phyloP scores from a whole-genome alignment of 371 early-diverging fungal species.

The Blyttiomyces sp. region DNA sequence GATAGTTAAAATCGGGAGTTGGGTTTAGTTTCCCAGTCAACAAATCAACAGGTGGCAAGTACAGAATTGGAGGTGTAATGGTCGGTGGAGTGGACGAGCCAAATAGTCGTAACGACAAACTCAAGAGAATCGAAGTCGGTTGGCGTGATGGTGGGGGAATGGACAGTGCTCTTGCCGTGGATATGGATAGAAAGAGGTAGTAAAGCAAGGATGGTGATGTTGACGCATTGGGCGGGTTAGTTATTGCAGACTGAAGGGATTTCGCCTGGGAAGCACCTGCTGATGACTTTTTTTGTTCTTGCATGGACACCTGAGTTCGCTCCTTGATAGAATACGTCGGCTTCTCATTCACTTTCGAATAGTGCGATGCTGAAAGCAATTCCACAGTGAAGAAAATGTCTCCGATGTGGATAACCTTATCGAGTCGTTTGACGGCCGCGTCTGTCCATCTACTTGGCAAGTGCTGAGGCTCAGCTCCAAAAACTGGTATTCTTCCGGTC shows the following conservation, averaged over 20 bases:
- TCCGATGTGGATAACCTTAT: slow-evolving; percentile 1
- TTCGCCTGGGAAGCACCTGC: neutral
- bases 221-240: no score
- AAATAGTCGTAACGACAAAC: slow-evolving; percentile 31
- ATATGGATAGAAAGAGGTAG: slow-evolving; percentile 17
- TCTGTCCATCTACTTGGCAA: no score
- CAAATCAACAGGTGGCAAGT: slow-evolving; percentile 35
- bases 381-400: slow-evolving; percentile 20
- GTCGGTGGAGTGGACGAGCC: slow-evolving; percentile 19
- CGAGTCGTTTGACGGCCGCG: neutral
- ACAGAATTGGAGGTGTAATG: slow-evolving; percentile 33
- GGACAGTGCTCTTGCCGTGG: slow-evolving; percentile 28
- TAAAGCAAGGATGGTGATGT: no score
- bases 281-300: neutral
- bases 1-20: slow-evolving; percentile 29
- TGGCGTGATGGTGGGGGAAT: slow-evolving; percentile 6
- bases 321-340: no score
- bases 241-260: no score
- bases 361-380: no score
- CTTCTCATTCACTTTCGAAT: no score
- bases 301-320: no score
- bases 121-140: slow-evolving; percentile 10
- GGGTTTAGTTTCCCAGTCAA: slow-evolving; percentile 24
- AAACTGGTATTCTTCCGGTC: slow-evolving; percentile 19
- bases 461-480: neutral